A percentile compares a stretch with the other conserved stretches of the same genome.
phyloP scores from a whole-genome alignment of 768 basidiomycete genomes.

The Tulasnella sp. region DNA sequence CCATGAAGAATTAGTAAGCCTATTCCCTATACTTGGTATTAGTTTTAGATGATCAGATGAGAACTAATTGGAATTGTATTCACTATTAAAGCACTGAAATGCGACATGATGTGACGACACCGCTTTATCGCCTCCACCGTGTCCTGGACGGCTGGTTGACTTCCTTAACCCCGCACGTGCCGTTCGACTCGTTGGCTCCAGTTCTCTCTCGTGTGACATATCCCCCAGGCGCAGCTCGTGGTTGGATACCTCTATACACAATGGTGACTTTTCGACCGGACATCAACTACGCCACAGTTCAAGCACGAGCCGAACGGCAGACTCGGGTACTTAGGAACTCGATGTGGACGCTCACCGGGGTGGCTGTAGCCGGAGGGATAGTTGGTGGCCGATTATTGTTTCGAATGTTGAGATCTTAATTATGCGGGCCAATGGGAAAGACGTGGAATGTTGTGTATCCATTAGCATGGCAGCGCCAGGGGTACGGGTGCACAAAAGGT shows the following conservation, averaged over 20 bases:
- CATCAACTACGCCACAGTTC: slow-evolving; percentile 75
- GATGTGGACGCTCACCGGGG: slow-evolving; percentile 30
- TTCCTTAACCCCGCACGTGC: slow-evolving; percentile 20
- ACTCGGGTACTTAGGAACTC: slow-evolving; percentile 41
- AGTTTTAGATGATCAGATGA: neutral
- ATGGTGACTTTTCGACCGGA: slow-evolving; percentile 98
- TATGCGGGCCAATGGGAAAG: too few species aligned
- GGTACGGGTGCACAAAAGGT: too few species aligned
- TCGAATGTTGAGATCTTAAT: too few species aligned
- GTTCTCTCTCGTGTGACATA: slow-evolving; percentile 37
- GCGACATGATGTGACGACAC: slow-evolving; percentile 82
- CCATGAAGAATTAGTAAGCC: slow-evolving; percentile 93
- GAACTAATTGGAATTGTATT: neutral
- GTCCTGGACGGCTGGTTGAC: slow-evolving; percentile 52
- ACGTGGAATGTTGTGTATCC: too few species aligned
- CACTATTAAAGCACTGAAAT: slow-evolving; percentile 61
- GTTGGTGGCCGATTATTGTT: too few species aligned
- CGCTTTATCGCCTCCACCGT: slow-evolving; percentile 65
- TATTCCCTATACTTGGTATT: slow-evolving; percentile 12
- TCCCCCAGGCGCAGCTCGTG: slow-evolving; percentile 37
- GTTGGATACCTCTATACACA: slow-evolving; percentile 89
- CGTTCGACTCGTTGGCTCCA: slow-evolving; percentile 39
- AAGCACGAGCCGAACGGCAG: slow-evolving; percentile 57
- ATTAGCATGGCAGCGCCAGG: too few species aligned
- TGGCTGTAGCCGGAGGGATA: slow-evolving; percentile 27